Evolutionary conservation across 2,329 filamentous ascomycete genomes (phyloP).

Genomic region (Tympanopsis confertula): DNA sequence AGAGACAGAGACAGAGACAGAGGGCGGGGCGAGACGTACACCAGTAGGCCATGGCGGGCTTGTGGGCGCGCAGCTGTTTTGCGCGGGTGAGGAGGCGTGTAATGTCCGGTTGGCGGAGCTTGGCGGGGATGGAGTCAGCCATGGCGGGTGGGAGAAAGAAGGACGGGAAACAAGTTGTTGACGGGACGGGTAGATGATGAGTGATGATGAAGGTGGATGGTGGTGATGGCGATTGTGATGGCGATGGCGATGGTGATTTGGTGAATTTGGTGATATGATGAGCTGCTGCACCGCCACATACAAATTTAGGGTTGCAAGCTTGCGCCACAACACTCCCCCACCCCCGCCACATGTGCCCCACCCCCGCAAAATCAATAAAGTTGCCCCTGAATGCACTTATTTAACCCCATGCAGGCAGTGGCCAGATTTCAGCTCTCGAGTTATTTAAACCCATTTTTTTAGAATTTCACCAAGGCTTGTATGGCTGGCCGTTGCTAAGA

Average conservation of each 20-base stretch:
- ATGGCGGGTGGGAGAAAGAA: constrained; percentile 31
- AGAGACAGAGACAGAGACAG: background rate
- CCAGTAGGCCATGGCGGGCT: constrained; percentile 89
- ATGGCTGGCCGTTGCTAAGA: too few species aligned
- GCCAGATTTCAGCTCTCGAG: too few species aligned
- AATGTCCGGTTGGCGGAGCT: constrained; percentile 71
- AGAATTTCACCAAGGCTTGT: too few species aligned
- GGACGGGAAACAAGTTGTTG: background rate
- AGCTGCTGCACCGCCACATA: too few species aligned
- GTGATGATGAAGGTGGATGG: background rate
- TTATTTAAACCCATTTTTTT: too few species aligned
- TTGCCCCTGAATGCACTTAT: too few species aligned
- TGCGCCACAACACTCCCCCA: too few species aligned
- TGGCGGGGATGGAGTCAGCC: constrained; percentile 59
- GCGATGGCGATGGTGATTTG: background rate
- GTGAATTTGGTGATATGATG: too few species aligned
- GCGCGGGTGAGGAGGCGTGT: constrained; percentile 75
- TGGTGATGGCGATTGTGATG: background rate
- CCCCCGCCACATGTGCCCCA: too few species aligned
- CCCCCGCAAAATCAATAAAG: too few species aligned
- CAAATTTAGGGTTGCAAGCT: too few species aligned
- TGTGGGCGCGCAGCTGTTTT: constrained; percentile 69
- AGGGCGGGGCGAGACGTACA: constrained; percentile 43
- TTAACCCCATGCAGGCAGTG: too few species aligned
- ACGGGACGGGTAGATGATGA: background rate